These are phyloP conservation scores for Saccharomycopsis fodiens DNA, from an alignment of 805 yeast genomes.

Conservation along the genomic window DNA sequence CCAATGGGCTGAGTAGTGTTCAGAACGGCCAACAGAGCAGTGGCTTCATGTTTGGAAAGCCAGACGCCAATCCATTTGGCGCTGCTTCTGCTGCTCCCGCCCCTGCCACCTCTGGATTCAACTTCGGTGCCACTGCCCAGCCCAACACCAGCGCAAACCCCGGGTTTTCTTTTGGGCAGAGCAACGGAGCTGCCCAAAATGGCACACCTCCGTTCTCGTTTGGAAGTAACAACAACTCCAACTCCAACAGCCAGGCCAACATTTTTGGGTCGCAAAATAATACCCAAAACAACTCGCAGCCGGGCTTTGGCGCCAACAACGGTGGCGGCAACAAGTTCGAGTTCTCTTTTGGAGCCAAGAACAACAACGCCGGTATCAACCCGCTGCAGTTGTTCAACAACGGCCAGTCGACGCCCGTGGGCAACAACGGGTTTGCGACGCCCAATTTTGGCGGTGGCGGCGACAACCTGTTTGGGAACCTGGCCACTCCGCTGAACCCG, in stretches of 20 bases:
- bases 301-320: neutral
- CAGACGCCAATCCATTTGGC: no score
- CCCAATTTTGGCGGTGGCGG: neutral
- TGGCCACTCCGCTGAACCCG: neutral
- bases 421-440: neutral
- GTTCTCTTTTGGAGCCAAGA: neutral
- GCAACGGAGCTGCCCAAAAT: neutral
- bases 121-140: neutral
- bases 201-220: constrained; percentile 1
- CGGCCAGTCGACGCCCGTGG: neutral
- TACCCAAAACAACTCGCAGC: neutral
- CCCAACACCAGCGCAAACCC: neutral
- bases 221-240: neutral
- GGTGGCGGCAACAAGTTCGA: neutral
- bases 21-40: no score
- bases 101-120: neutral
- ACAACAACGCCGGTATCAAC: neutral
- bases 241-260: neutral
- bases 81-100: no score
- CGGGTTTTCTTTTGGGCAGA: constrained; percentile 1
- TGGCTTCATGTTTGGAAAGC: no score
- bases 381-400: neutral
- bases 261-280: neutral
- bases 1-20: neutral
- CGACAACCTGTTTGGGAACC: neutral